Evolutionary conservation across 768 basidiomycete species (phyloP).

Genomic region (Mrakia gelida): DNA sequence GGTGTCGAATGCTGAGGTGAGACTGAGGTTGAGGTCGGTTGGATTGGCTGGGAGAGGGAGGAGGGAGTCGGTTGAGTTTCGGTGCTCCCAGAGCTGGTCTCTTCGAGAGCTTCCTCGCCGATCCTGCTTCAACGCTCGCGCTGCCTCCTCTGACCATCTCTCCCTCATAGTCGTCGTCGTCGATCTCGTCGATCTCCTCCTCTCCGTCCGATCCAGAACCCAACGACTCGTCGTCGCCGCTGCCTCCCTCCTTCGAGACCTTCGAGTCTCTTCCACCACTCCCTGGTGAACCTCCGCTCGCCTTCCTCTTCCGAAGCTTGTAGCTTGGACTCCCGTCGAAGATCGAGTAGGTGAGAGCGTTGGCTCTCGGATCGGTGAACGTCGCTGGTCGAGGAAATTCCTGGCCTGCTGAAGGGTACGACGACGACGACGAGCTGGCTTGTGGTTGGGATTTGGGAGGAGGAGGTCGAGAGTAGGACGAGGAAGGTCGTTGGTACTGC

Average conservation of each 20-base stretch:
- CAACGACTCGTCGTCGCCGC: constrained; percentile 13
- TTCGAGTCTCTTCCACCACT: not conserved
- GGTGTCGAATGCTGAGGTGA: constrained; percentile 8
- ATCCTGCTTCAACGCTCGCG: constrained; percentile 1
- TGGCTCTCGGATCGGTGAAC: not conserved
- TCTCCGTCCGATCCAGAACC: not conserved
- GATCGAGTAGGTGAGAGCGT: constrained; percentile 40
- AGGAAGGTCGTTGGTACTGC: not conserved
- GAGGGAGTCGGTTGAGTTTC: not conserved
- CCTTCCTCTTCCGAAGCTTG: constrained; percentile 81
- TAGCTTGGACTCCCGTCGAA: constrained; percentile 82
- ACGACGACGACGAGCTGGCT: not conserved
- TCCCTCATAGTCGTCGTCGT: not conserved
- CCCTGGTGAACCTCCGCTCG: constrained; percentile 29
- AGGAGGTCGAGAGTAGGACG: not conserved
- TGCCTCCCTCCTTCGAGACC: not conserved
- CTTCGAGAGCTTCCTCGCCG: not conserved
- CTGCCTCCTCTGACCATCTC: constrained; percentile 9
- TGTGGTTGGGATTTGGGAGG: not conserved
- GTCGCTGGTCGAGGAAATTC: not conserved
- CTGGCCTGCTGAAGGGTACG: too few relatives aligned
- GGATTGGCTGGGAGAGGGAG: not conserved
- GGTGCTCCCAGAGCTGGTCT: not conserved
- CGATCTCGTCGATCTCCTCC: not conserved
- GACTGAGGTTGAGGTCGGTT: not conserved